Evolutionary conservation across 768 basidiomycete genomes (phyloP), one percentile per base, ranked within the genome.

Genomic region (Butyriboletus loyo): DNA sequence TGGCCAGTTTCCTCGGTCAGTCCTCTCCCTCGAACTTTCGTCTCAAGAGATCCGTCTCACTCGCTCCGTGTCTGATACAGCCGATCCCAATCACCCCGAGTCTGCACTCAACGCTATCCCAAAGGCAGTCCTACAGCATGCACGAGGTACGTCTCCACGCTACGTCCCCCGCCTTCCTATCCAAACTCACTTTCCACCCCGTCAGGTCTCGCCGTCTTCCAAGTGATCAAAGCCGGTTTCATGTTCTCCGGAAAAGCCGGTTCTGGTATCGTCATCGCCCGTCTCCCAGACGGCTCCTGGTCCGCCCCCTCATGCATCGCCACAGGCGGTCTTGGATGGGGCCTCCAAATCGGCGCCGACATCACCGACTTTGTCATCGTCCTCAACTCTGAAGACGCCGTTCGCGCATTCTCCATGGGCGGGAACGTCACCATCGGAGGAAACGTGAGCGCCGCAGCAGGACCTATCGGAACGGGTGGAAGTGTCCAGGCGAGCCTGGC

Each of bases 351-450:
- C 51, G 95, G 95, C 43, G 95, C 95, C 3, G 95, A 97, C 73
- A 82, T 95, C 67, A 89, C 86, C 42, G 93, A 98, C 67, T 97
- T 98, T 59, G 95, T 99, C 52, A 85, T 98, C 67, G 94, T 99
- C 35, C 86, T 98, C 64, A 98, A 98, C 77, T 89, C 86, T 58
- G 92, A 97, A 61, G 95, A 98, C 50, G 94, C 96, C 36, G 92
- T 99, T 30, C 81, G 86, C 40, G 96, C 97, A 10, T 98, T 98
- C 77, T 92, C 92, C 4, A 78, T 92, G 46, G 95, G 95, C 34
- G 96, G 96, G 9, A 99, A 99, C 67, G 83, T 98, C 24, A 98
- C 95, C 3, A 90, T 98, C 49, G 96, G 96, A 2, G 96, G 96
- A 5, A 86, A 87, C 61, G 78, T 93, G 65, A 84, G 82, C 58